Evolutionary conservation across 805 yeast species (phyloP).

Genomic region (Jamesozyma spencerorum): DNA sequence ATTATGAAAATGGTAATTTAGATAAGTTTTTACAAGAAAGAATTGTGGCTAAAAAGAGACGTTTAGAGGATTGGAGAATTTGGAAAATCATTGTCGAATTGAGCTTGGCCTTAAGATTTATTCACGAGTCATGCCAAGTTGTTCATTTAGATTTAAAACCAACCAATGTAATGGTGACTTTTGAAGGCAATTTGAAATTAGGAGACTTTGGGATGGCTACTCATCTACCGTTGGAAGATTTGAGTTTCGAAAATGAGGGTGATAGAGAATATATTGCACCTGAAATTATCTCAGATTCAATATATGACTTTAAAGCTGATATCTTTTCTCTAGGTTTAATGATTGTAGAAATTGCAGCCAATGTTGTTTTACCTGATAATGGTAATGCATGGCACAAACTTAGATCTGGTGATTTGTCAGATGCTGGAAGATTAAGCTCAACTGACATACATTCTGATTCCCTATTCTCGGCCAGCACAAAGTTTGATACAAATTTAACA

Average conservation of each 20-base stretch:
- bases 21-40: conserved; percentile 76
- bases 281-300: conserved; percentile 73
- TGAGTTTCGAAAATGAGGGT: conserved; percentile 81
- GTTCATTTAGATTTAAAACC: conserved; percentile 91
- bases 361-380: conserved; percentile 87
- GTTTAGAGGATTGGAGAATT: conserved; percentile 88
- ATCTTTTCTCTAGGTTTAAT: conserved; percentile 89
- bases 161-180: conserved; percentile 86
- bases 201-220: conserved; percentile 97
- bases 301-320: conserved; percentile 87
- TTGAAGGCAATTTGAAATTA: conserved; percentile 87
- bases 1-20: conserved; percentile 87
- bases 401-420: conserved; percentile 89
- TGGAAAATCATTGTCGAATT: conserved; percentile 93
- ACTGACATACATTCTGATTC: conserved; percentile 44
- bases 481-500: conserved; percentile 24
- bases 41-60: conserved; percentile 45
- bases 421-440: conserved; percentile 80
- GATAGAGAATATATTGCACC: conserved; percentile 98
- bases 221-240: conserved; percentile 55
- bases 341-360: conserved; percentile 92
- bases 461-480: conserved; percentile 22
- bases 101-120: conserved; percentile 65
- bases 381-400: conserved; percentile 95
- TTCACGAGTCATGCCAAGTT: conserved; percentile 64